A percentile compares a stretch with the other conserved stretches of the same genome.
Evolutionary conservation across 768 basidiomycete species (phyloP).

Genomic region (Amanita polypyramis): DNA sequence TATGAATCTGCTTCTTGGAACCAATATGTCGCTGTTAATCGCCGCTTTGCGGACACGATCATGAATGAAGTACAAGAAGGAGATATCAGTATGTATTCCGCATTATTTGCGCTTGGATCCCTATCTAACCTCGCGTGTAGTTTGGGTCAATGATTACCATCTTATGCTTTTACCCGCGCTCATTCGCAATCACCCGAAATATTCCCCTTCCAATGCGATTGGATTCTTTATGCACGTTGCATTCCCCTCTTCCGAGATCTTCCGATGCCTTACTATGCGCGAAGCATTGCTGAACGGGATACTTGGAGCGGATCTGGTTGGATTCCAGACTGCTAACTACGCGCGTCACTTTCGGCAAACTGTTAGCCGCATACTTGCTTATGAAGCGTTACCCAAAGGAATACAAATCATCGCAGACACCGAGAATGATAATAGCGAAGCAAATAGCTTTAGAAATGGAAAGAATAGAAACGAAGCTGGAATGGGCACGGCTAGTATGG

Average conservation of each 20-base stretch:
- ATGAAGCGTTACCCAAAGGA: slow-evolving; percentile 77
- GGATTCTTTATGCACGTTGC: slow-evolving; percentile 98
- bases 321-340: slow-evolving; percentile 83
- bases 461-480: slow-evolving; percentile 14
- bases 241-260: slow-evolving; percentile 93
- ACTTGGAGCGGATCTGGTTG: slow-evolving; percentile 88
- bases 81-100: slow-evolving; percentile 50
- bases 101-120: slow-evolving; percentile 2
- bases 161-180: slow-evolving; percentile 87
- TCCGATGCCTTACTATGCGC: slow-evolving; percentile 78
- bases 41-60: slow-evolving; percentile 81
- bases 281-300: slow-evolving; percentile 75
- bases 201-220: slow-evolving; percentile 49
- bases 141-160: slow-evolving; percentile 95
- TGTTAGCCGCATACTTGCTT: slow-evolving; percentile 66
- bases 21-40: slow-evolving; percentile 85
- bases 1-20: slow-evolving; percentile 74
- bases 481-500: slow-evolving; percentile 24
- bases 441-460: slow-evolving; percentile 1
- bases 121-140: slow-evolving; percentile 14
- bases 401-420: slow-evolving; percentile 40
- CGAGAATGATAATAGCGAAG: slow-evolving; percentile 16
- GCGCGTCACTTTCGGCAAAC: slow-evolving; percentile 84
- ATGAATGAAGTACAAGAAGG: slow-evolving; percentile 75
- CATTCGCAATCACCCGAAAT: slow-evolving; percentile 56